These are phyloP conservation scores for Pichiaceae sp. DNA, from an alignment of 1,139 yeast species.

Conservation along the genomic window DNA sequence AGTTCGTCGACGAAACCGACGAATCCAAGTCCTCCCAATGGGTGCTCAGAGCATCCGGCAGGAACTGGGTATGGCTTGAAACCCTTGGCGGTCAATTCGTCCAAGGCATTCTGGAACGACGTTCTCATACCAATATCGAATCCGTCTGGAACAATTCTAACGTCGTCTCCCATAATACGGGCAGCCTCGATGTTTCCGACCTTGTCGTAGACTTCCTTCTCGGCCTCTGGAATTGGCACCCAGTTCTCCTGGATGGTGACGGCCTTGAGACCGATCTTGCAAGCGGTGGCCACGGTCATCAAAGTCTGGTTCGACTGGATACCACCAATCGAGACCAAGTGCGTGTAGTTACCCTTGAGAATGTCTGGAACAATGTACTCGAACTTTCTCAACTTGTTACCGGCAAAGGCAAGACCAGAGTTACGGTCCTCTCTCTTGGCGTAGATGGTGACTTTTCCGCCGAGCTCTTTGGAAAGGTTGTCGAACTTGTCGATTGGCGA, in stretches of 20 bases:
- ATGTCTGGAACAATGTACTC: conserved; percentile 27
- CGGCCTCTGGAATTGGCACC: conserved; percentile 26
- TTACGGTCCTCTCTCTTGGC: conserved; percentile 28
- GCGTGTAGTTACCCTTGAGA: conserved; percentile 24
- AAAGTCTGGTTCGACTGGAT: conserved; percentile 26
- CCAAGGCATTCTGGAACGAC: conserved; percentile 23
- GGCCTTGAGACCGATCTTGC: conserved; percentile 25
- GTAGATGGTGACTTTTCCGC: conserved; percentile 24
- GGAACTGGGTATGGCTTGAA: conserved; percentile 26
- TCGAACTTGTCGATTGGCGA: conserved; percentile 25
- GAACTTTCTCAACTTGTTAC: conserved; percentile 25
- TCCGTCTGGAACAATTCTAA: conserved; percentile 23
- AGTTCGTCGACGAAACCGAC: conserved; percentile 27
- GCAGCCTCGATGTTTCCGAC: conserved; percentile 25
- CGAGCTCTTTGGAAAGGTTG: conserved; percentile 20
- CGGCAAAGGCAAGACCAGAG: conserved; percentile 27
- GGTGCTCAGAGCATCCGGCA: conserved; percentile 27
- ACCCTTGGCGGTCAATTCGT: conserved; percentile 16
- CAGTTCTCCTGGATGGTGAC: conserved; percentile 26
- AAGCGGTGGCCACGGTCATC: conserved; percentile 27
- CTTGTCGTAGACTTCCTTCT: conserved; percentile 22
- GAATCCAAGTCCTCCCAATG: conserved; percentile 26
- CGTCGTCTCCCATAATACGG: conserved; percentile 27
- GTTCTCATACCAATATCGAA: conserved; percentile 26
- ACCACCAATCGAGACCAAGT: conserved; percentile 27